Evolutionary conservation across 768 basidiomycete genomes (phyloP).

Genomic region (Amanita pseudoporphyria): DNA sequence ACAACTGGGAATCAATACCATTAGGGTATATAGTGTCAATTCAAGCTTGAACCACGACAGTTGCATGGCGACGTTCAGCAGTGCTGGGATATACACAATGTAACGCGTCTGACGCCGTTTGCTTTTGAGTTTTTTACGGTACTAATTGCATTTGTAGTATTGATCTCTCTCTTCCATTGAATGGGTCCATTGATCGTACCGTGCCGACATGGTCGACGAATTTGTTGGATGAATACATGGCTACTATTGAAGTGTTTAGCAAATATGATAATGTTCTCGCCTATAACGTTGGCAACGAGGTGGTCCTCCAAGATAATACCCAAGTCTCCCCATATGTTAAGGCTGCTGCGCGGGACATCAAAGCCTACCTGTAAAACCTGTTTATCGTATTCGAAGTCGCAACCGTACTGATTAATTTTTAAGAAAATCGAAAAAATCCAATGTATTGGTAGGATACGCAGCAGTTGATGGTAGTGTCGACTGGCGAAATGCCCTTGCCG

Average conservation of each 20-base stretch:
- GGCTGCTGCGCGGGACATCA: constrained; percentile 83
- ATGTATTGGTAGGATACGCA: constrained; percentile 74
- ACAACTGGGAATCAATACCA: constrained; percentile 67
- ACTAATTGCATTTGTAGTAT: constrained; percentile 39
- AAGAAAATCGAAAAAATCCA: constrained; percentile 55
- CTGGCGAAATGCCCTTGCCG: constrained; percentile 61
- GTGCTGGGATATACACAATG: constrained; percentile 86
- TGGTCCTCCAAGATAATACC: constrained; percentile 42
- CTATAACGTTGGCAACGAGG: constrained; percentile 89
- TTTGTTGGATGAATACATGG: constrained; percentile 67
- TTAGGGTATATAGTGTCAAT: constrained; percentile 85
- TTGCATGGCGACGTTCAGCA: constrained; percentile 73
- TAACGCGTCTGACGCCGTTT: constrained; percentile 36
- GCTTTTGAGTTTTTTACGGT: background rate
- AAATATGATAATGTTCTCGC: constrained; percentile 87
- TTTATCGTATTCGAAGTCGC: background rate
- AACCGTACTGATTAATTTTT: constrained; percentile 7
- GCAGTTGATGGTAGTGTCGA: constrained; percentile 64
- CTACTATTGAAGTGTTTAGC: constrained; percentile 69
- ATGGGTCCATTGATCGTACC: constrained; percentile 74
- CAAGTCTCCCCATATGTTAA: constrained; percentile 73
- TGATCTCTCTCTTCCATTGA: constrained; percentile 76
- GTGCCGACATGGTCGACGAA: constrained; percentile 74
- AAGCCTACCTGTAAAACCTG: constrained; percentile 61
- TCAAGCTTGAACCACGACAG: constrained; percentile 74